Base-by-base conservation (phyloP, 139 green algal genomes). In the Chlamydomonas incerta region DNA sequence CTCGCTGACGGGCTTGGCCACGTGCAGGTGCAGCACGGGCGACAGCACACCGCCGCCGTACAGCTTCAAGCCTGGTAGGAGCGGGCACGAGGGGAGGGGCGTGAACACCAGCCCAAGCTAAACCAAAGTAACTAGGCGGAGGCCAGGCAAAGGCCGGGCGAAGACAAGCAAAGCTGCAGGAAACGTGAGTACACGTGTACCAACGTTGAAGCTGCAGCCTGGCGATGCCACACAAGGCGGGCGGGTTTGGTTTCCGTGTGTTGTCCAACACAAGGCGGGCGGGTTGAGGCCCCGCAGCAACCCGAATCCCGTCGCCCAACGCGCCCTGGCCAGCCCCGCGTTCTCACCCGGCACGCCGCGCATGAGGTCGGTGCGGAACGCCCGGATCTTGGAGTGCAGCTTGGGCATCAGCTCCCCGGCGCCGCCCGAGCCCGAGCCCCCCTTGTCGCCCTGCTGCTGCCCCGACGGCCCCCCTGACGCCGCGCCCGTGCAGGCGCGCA, bases 1-100 rank as follows among this genome's bases (percentile, higher is more conserved):
- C 50, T 60, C 20, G 55, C 68, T 35, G 34, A 35, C 72, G 68
- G 81, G 70, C 18, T 88, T 73, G 37, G 72, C 80, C n/a, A 96
- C 87, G 24, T 83, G 72, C 57, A 97, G 65, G 86, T 96, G 93
- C 20, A 96, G 73, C 23, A 96, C 24, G 11, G 94, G 93, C 11
- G 93, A 94, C 17, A 81, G 67, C 28, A 74, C 74, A 31, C 80
- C 68, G 24, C 72, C 60, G 52, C 80, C 68, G 52, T 68, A 85
- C n/a, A 96, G 87, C 68, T 77, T 50, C n/a, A 96, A 73, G 26
- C 80, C 85, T 90, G 82, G 29, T 10, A 28, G 74, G 31, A 21
- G 74, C 2, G 74, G 23, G 29, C 26, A 68, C 9, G n/a, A 3
- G 35, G 58, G 24, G 71, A 63, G 21, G 71, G 71, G 18, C 10